A percentile compares a stretch with the other conserved stretches of the same genome.
These are phyloP conservation scores for Pseudocercospora crystallina DNA, from an alignment of 2,329 filamentous ascomycete genomes.

Conservation along the genomic window DNA sequence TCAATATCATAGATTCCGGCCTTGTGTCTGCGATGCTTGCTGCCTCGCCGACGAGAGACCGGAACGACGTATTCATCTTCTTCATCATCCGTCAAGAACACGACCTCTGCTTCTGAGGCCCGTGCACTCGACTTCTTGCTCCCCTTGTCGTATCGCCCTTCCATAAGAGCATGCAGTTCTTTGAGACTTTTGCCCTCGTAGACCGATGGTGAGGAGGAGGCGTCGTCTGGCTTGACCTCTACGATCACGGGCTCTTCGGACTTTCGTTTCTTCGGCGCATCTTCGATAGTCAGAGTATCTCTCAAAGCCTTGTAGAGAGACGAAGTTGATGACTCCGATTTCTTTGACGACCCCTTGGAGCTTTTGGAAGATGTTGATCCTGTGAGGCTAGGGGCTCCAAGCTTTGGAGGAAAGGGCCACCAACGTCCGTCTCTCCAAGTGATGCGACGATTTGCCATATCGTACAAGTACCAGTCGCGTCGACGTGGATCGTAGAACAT, in stretches of 20 bases:
- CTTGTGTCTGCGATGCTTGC: conserved; percentile 7
- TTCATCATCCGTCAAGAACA: conserved; percentile 2
- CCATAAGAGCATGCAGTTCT: conserved; percentile 1
- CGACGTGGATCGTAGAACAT: conserved; percentile 14
- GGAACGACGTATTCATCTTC: conserved; percentile 12
- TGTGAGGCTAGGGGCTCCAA: conserved; percentile 4
- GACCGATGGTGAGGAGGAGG: not conserved
- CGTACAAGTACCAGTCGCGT: conserved; percentile 14
- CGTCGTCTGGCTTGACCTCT: conserved; percentile 8
- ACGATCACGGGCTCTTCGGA: conserved; percentile 5
- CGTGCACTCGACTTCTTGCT: not conserved
- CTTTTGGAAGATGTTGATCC: not conserved
- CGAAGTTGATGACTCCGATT: not conserved
- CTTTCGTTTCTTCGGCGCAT: conserved; percentile 4
- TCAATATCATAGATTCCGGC: conserved; percentile 12
- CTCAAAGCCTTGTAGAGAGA: not conserved
- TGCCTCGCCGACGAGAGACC: not conserved
- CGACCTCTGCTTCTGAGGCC: not conserved
- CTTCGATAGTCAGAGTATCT: not conserved
- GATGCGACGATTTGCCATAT: conserved; percentile 11
- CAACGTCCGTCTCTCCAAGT: conserved; percentile 14
- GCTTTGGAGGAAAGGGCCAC: conserved; percentile 16
- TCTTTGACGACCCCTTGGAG: not conserved
- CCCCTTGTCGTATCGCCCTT: not conserved
- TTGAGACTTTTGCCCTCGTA: not conserved